phyloP scores from a whole-genome alignment of 352 stramenopile genomes.

The Blastocystis sp. region DNA sequence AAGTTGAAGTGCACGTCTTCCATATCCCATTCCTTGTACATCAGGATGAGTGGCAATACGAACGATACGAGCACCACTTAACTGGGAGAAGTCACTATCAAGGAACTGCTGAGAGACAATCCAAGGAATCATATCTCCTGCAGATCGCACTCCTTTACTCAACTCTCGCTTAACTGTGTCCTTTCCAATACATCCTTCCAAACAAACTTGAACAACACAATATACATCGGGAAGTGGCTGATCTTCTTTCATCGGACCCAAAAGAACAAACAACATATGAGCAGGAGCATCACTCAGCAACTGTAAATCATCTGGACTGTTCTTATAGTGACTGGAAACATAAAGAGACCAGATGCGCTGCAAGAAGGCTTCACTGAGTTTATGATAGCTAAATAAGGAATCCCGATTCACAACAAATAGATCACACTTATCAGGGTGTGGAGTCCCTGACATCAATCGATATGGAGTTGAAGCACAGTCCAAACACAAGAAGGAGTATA shows the following conservation, averaged over 20 bases:
- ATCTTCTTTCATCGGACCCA: constrained; percentile 86
- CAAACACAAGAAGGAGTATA: constrained; percentile 94
- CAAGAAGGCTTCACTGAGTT: constrained; percentile 90
- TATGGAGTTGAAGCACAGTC: constrained; percentile 81
- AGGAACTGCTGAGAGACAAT: constrained; percentile 98
- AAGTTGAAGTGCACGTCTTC: constrained; percentile 88
- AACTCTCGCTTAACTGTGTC: constrained; percentile 91
- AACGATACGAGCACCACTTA: constrained; percentile 93
- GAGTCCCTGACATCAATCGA: constrained; percentile 85
- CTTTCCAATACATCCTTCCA: constrained; percentile 94
- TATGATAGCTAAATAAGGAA: constrained; percentile 98
- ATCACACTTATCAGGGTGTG: constrained; percentile 90
- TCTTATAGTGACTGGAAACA: constrained; percentile 98
- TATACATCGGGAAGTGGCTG: constrained; percentile 93
- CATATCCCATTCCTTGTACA: constrained; percentile 94
- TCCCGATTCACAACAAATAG: constrained; percentile 98
- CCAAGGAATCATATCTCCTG: constrained; percentile 98
- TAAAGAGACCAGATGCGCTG: constrained; percentile 88
- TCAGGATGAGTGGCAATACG: constrained; percentile 95
- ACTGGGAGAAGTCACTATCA: constrained; percentile 91
- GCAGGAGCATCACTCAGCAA: constrained; percentile 94
- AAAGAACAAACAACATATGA: constrained; percentile 94
- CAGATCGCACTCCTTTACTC: constrained; percentile 87
- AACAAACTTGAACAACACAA: constrained; percentile 91
- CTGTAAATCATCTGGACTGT: constrained; percentile 98